Conservation (phyloP, 2,329 filamentous ascomycete genomes). For the Calonectria montana region DNA sequence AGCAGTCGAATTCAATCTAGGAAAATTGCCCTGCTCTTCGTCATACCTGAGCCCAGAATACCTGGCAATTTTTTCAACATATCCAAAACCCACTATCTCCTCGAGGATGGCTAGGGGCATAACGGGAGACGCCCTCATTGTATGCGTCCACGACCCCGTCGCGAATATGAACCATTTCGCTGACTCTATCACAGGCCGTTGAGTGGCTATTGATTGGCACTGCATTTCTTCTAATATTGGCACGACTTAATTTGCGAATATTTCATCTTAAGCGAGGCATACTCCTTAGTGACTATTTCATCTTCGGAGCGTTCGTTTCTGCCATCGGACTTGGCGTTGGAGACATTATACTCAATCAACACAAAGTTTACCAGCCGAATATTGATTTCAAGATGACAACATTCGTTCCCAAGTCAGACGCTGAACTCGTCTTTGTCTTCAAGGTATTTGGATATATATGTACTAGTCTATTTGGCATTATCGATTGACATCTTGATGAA, state of each 20-base stretch:
- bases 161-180: neutral
- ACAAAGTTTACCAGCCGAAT: neutral
- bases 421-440: neutral
- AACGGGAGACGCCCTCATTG: neutral
- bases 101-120: neutral
- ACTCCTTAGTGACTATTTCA: neutral
- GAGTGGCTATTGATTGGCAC: conserved; percentile 1
- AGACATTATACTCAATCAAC: neutral
- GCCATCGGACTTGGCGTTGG: neutral
- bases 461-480: too few species aligned
- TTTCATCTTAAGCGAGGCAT: neutral
- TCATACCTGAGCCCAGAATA: neutral
- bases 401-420: neutral
- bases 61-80: neutral
- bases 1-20: neutral
- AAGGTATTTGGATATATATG: neutral
- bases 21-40: neutral
- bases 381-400: neutral
- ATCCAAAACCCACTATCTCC: neutral
- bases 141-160: neutral
- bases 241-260: conserved; percentile 3
- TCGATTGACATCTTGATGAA: neutral
- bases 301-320: neutral
- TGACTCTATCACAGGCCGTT: neutral
- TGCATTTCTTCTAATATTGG: neutral